Evolutionary conservation across 495 filamentous ascomycete genomes (phyloP).

Genomic region (Podospora fimiseda): DNA sequence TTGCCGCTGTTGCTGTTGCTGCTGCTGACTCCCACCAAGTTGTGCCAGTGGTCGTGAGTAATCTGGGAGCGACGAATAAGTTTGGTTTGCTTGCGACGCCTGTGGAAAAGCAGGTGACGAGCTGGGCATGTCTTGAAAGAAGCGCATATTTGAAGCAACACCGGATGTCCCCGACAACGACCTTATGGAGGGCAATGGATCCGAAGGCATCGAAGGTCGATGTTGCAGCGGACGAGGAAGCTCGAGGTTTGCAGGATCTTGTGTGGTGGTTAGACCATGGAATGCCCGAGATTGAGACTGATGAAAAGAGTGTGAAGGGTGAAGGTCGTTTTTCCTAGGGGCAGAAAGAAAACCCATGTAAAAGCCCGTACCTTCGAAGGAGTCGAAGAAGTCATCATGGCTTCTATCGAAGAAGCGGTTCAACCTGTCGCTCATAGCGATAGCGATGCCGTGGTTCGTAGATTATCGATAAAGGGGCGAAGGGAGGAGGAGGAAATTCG

Average conservation of each 20-base stretch:
- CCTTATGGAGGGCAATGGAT: neutral
- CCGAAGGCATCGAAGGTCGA: too few species aligned
- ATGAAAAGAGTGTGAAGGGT: neutral
- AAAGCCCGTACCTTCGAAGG: slow-evolving; percentile 6
- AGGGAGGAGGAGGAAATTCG: neutral
- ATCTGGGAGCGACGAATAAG: too few species aligned
- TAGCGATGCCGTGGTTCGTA: too few species aligned
- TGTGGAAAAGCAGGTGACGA: too few species aligned
- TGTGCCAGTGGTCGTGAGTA: too few species aligned
- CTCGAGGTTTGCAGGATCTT: neutral
- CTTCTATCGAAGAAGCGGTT: slow-evolving; percentile 9
- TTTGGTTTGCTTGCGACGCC: too few species aligned
- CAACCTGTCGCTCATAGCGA: slow-evolving; percentile 3
- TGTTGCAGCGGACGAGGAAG: slow-evolving; percentile 2
- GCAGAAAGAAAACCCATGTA: neutral
- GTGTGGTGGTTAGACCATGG: neutral
- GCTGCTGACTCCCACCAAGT: neutral
- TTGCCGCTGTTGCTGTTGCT: neutral
- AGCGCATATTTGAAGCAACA: too few species aligned
- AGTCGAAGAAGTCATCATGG: slow-evolving; percentile 10
- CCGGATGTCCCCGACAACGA: neutral
- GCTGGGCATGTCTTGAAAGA: too few species aligned
- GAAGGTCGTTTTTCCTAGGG: neutral
- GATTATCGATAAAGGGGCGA: neutral
- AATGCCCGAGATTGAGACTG: neutral